Evolutionary conservation across 495 filamentous ascomycete species (phyloP).

Genomic region (Immersiella caudata): DNA sequence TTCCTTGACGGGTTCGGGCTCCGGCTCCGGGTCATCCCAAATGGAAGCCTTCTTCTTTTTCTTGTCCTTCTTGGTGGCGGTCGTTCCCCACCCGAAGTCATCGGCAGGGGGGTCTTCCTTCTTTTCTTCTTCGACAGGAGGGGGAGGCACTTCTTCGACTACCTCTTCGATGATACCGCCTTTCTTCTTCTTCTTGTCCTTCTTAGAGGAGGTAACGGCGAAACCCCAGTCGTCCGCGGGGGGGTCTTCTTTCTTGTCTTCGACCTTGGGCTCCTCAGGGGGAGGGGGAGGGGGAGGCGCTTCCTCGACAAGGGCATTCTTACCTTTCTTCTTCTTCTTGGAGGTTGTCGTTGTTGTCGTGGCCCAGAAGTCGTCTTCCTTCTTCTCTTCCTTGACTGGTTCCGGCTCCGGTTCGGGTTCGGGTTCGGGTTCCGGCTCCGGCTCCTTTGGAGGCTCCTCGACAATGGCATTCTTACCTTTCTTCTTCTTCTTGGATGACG

Average conservation of each 20-base stretch:
- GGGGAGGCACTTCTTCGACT: not conserved
- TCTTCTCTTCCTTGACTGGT: conserved; percentile 14
- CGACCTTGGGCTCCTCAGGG: conserved; percentile 30
- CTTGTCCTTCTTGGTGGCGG: conserved; percentile 32
- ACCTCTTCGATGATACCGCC: not conserved
- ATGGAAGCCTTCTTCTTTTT: conserved; percentile 35
- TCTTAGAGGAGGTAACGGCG: conserved; percentile 20
- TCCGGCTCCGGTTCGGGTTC: conserved; percentile 24
- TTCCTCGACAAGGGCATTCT: conserved; percentile 17
- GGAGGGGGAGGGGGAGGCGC: conserved; percentile 25
- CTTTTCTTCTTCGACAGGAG: conserved; percentile 13
- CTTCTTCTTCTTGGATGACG: conserved; percentile 21
- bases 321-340: conserved; percentile 41
- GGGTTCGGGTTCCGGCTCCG: conserved; percentile 16
- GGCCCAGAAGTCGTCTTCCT: conserved; percentile 31
- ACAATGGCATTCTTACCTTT: conserved; percentile 18
- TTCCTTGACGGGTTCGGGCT: conserved; percentile 15
- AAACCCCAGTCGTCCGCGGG: conserved; percentile 29
- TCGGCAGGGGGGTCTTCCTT: conserved; percentile 21
- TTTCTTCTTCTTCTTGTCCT: conserved; percentile 33
- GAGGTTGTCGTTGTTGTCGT: conserved; percentile 4
- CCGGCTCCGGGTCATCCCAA: conserved; percentile 19
- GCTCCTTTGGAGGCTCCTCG: conserved; percentile 14
- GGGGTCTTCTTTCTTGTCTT: conserved; percentile 19
- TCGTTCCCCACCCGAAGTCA: conserved; percentile 19